Evolutionary conservation across 257 asterid species (phyloP), one percentile per base, ranked within the genome.

Genomic region (Solanum tarapatanum): DNA sequence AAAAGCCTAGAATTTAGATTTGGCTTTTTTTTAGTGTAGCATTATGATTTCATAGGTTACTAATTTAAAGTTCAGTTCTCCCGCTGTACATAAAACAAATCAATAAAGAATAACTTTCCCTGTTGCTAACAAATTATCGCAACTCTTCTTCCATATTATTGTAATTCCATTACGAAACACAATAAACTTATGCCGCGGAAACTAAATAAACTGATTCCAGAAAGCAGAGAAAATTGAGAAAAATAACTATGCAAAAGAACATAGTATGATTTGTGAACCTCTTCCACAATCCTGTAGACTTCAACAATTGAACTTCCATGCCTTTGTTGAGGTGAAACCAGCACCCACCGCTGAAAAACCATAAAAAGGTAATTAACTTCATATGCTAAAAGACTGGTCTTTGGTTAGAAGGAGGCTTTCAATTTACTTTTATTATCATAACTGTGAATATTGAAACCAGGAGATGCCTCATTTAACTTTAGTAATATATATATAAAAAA

Each of bases 261-360:
- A 74, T 62, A 86, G 69, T 24, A 80, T 33, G 85, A 48, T 28
- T 87, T 80, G 28, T 88, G 19, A 86, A 97, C 99, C 98, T 97
- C 99, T 88, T 97, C 99, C 87, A 97, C 98, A 92, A 97, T 97
- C 92, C 98, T 91, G 96, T 92, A 97, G 90, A 97, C 99, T 94
- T 97, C 99, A 89, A 97, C 98, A 21, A 97, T 93, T 86, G 99
- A 97, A 91, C 96, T 93, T 88, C 99, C 98, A 86, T 97, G 98
- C 91, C 93, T 95, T 91, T 92, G 99, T 89, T 95, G 99, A 88
- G 98, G 92, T 23, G 99, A 95, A 84, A 97, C 93, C 8, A 94
- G 90, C 64, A 86, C 90, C 99, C 99, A 97, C 39, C 88, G 90
- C 99, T 97, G 95, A 48, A 89, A 90, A 88, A 48, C 43, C 58